These are phyloP conservation scores for Abrus precatorius DNA, from an alignment of 306 rosid species.

Conservation along the genomic window DNA sequence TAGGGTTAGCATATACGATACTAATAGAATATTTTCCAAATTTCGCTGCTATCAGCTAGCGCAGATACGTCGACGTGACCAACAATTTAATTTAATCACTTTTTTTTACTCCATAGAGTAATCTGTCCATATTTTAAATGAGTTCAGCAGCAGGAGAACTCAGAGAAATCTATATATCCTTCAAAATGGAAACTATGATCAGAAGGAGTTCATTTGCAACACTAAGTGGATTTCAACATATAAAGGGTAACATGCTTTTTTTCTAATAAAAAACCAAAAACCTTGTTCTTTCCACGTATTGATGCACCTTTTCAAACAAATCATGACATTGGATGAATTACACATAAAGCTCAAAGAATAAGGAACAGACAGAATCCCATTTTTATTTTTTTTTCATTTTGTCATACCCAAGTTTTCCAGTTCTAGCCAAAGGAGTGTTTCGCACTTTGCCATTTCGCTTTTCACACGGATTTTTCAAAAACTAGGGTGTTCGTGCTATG, in stretches of 20 bases:
- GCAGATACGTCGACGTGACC: not conserved
- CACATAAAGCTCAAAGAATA: slow-evolving; percentile 43
- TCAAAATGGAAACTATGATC: slow-evolving; percentile 43
- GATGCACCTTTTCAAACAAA: slow-evolving; percentile 58
- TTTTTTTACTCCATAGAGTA: not conserved
- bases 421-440: slow-evolving; percentile 24
- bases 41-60: slow-evolving; percentile 1
- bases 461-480: not conserved
- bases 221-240: slow-evolving; percentile 33
- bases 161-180: slow-evolving; percentile 6
- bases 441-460: slow-evolving; percentile 30
- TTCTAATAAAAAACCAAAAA: slow-evolving; percentile 1
- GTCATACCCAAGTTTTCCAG: slow-evolving; percentile 42
- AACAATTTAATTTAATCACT: not conserved
- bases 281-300: slow-evolving; percentile 52
- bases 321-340: slow-evolving; percentile 44
- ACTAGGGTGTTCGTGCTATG: too few species aligned
- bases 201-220: slow-evolving; percentile 19
- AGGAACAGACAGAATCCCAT: slow-evolving; percentile 40
- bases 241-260: slow-evolving; percentile 38
- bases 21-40: slow-evolving; percentile 15
- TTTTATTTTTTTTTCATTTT: slow-evolving; percentile 37
- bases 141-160: slow-evolving; percentile 37
- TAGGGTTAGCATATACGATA: not conserved
- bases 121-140: slow-evolving; percentile 35